Conservation (phyloP, 768 basidiomycete genomes). For the Strobilomyces echinocephalus region DNA sequence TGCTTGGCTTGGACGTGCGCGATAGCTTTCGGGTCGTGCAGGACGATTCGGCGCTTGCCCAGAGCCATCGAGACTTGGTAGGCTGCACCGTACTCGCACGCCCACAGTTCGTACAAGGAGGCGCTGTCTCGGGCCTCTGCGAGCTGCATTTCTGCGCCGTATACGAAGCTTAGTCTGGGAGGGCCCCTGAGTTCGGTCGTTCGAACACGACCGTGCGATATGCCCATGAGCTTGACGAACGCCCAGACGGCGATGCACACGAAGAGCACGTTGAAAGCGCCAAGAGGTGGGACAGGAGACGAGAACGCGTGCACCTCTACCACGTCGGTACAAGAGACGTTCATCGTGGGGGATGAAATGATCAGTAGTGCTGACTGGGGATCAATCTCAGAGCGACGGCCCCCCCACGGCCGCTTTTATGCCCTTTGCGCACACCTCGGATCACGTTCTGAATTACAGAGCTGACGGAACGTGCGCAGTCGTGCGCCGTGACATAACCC, state of each 20-base stretch:
- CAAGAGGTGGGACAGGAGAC: not conserved
- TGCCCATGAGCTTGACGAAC: constrained; percentile 6
- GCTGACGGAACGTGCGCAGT: too few relatives aligned
- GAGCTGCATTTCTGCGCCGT: constrained; percentile 12
- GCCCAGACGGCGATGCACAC: constrained; percentile 2
- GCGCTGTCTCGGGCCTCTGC: not conserved
- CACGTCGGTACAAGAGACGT: not conserved
- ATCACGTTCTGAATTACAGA: too few relatives aligned
- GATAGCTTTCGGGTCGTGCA: constrained; percentile 39
- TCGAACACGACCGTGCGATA: constrained; percentile 7
- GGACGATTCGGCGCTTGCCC: constrained; percentile 9
- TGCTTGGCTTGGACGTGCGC: constrained; percentile 11
- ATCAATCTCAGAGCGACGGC: not conserved
- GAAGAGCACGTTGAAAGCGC: not conserved
- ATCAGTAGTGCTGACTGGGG: not conserved
- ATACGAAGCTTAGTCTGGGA: constrained; percentile 11
- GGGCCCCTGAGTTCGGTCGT: constrained; percentile 18
- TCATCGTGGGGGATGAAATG: not conserved
- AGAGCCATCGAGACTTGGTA: constrained; percentile 13
- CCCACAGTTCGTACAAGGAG: constrained; percentile 19
- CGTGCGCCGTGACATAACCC: too few relatives aligned
- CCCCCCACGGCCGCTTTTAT: not conserved
- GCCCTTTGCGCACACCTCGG: too few relatives aligned
- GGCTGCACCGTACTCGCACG: constrained; percentile 11
- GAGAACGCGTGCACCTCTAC: not conserved